A percentile compares a stretch with the other conserved stretches of the same genome.
Conservation (phyloP, 495 filamentous ascomycete genomes). For the Trichoderma reesei region DNA sequence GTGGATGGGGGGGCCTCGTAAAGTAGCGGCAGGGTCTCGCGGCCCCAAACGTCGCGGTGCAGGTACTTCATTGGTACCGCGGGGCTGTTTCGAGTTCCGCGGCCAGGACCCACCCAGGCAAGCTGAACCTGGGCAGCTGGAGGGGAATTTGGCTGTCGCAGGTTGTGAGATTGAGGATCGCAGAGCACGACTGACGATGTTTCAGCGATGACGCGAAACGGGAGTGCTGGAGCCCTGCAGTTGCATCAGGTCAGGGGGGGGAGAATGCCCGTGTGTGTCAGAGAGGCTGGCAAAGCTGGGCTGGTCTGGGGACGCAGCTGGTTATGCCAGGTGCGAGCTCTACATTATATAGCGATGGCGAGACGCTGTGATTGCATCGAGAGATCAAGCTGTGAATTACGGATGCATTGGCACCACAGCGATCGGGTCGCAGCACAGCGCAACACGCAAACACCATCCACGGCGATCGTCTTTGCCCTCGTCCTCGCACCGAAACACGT, state of each 20-base stretch:
- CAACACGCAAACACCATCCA: background rate
- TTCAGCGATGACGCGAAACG: constrained; percentile 4
- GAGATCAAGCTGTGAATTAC: background rate
- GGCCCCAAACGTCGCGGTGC: background rate
- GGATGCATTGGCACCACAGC: too few relatives aligned
- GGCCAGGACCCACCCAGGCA: background rate
- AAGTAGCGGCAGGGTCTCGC: constrained; percentile 1
- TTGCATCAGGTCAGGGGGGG: background rate
- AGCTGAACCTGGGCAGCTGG: background rate
- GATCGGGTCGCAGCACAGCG: too few relatives aligned
- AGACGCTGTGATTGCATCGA: background rate
- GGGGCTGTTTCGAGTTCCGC: background rate
- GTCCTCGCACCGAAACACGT: background rate
- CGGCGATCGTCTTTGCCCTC: background rate
- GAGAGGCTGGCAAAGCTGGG: background rate
- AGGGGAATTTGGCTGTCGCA: background rate
- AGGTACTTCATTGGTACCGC: constrained; percentile 1
- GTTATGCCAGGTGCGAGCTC: too few relatives aligned
- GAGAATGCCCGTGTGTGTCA: background rate
- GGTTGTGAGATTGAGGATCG: background rate
- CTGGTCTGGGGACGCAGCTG: background rate
- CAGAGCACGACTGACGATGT: background rate
- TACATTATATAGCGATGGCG: background rate
- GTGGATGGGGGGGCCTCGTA: background rate
- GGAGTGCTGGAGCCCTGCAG: background rate